Conservation (phyloP, 2,329 filamentous ascomycete species). For the Calonectria multiphialidica region DNA sequence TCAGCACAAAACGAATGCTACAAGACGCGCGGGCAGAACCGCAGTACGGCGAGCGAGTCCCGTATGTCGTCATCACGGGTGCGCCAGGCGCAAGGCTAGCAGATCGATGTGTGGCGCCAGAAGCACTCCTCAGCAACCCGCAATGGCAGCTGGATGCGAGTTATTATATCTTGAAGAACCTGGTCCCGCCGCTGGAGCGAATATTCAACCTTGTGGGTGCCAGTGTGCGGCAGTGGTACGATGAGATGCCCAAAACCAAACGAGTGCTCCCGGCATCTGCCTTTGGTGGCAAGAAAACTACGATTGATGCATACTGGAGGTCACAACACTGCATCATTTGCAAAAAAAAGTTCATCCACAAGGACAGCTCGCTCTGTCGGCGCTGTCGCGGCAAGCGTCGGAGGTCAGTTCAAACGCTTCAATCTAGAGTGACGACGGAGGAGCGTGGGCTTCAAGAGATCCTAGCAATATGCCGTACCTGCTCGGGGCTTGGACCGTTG, state of each 20-base stretch:
- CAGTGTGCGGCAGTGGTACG: conserved; percentile 91
- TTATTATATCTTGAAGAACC: conserved; percentile 96
- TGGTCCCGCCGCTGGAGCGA: conserved; percentile 93
- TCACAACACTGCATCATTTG: conserved; percentile 85
- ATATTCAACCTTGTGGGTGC: conserved; percentile 98
- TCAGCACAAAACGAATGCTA: conserved; percentile 88
- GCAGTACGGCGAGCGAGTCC: conserved; percentile 94
- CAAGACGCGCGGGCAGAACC: conserved; percentile 88
- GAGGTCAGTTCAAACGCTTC: conserved; percentile 73
- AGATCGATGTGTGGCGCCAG: conserved; percentile 91
- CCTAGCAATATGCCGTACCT: conserved; percentile 81
- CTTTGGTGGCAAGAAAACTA: conserved; percentile 67
- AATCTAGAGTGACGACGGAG: conserved; percentile 69
- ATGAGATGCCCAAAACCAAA: conserved; percentile 95
- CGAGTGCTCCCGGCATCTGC: conserved; percentile 64
- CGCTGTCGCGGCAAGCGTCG: conserved; percentile 67
- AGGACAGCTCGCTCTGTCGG: conserved; percentile 64
- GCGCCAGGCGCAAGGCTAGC: conserved; percentile 87
- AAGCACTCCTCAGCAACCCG: conserved; percentile 81
- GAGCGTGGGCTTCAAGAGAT: conserved; percentile 76
- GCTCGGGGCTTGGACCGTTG: conserved; percentile 77
- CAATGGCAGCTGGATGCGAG: conserved; percentile 89
- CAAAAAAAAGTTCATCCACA: conserved; percentile 44
- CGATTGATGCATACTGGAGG: conserved; percentile 94
- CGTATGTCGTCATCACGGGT: conserved; percentile 92